phyloP scores from a whole-genome alignment of 2,329 filamentous ascomycete genomes.

The Daldinia sp. region DNA sequence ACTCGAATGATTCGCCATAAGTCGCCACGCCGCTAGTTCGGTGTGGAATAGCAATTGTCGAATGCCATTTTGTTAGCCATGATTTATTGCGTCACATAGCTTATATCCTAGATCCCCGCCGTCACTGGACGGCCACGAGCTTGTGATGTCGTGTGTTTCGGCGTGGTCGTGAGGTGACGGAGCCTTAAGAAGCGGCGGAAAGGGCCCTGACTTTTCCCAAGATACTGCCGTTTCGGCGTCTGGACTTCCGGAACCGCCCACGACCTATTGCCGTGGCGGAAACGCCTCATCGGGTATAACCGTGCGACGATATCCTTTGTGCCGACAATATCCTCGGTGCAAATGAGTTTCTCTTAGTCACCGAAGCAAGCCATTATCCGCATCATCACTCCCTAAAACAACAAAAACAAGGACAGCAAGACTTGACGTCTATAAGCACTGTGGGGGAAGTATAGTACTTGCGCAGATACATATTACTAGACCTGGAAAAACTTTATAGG shows the following conservation, averaged over 20 bases:
- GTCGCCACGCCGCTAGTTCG: conserved; percentile 2
- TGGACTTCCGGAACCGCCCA: conserved; percentile 7
- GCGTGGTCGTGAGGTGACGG: conserved; percentile 7
- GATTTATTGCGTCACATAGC: conserved; percentile 4
- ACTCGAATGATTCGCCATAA: conserved; percentile 10
- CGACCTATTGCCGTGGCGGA: conserved; percentile 9
- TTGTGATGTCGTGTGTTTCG: conserved; percentile 26
- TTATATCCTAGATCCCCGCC: conserved; percentile 5
- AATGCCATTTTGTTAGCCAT: neutral
- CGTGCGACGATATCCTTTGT: neutral
- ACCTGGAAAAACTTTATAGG: conserved; percentile 9
- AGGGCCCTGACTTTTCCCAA: neutral
- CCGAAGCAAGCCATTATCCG: neutral
- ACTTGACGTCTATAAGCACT: neutral
- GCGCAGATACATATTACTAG: conserved; percentile 7
- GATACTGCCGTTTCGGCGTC: conserved; percentile 7
- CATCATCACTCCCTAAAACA: neutral
- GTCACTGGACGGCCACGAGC: neutral
- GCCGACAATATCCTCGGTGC: conserved; percentile 4
- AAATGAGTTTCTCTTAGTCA: neutral
- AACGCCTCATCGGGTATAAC: conserved; percentile 5
- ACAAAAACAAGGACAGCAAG: neutral
- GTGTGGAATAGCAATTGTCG: conserved; percentile 2
- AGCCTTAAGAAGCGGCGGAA: conserved; percentile 6
- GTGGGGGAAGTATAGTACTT: conserved; percentile 4